Percentiles rank a stretch among this genome's conserved stretches.
phyloP scores from a whole-genome alignment of 2,329 filamentous ascomycete genomes.

The Botrytis galanthina region DNA sequence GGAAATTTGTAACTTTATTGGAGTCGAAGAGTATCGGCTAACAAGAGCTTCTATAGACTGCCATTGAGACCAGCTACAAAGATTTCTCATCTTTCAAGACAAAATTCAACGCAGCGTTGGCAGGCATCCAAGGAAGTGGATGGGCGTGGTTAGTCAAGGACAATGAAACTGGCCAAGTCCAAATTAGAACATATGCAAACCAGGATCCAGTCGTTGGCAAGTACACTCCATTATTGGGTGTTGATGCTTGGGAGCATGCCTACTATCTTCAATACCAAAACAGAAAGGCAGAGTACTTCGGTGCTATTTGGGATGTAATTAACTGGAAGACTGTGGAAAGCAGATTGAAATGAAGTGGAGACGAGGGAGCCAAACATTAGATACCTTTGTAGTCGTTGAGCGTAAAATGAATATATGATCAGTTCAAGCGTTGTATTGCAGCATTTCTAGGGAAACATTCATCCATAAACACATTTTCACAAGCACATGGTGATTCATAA shows the following conservation, averaged over 20 bases:
- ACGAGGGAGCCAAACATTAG: not conserved
- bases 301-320: conserved; percentile 88
- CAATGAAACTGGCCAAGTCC: conserved; percentile 52
- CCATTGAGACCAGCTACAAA: conserved; percentile 46
- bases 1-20: not conserved
- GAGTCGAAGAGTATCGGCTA: not conserved
- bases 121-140: conserved; percentile 59
- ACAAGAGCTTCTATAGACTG: conserved; percentile 28
- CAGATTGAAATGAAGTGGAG: conserved; percentile 55
- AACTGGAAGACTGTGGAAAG: conserved; percentile 91
- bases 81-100: conserved; percentile 54
- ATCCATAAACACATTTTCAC: not conserved
- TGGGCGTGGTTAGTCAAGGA: conserved; percentile 59
- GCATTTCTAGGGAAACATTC: not conserved
- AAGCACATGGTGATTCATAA: not conserved
- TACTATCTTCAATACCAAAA: conserved; percentile 97
- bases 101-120: conserved; percentile 57
- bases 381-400: conserved; percentile 6
- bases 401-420: conserved; percentile 2
- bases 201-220: conserved; percentile 86
- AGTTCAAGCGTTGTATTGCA: not conserved
- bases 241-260: conserved; percentile 96
- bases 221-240: conserved; percentile 77
- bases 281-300: conserved; percentile 94
- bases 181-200: conserved; percentile 73